Conservation (phyloP, 768 basidiomycete genomes). For the Tephrocybe sp. region DNA sequence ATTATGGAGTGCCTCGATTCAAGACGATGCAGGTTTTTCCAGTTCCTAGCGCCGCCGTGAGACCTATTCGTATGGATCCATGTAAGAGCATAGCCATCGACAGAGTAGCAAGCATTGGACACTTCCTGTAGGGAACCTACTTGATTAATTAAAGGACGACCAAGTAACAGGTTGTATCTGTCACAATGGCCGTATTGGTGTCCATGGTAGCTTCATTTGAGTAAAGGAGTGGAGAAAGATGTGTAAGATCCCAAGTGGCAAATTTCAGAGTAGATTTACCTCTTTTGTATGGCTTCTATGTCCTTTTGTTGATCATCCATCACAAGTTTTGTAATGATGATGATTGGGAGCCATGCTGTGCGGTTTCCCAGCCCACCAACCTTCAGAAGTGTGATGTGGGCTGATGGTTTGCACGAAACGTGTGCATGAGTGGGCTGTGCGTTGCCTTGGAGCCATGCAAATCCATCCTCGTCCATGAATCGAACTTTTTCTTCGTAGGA, state of each 20-base stretch:
- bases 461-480: background rate
- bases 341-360: conserved; percentile 13
- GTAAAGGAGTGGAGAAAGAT: conserved; percentile 2
- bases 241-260: background rate
- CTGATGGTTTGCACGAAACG: conserved; percentile 8
- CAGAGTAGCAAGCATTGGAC: background rate
- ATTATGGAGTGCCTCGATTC: no score
- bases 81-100: background rate
- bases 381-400: conserved; percentile 12
- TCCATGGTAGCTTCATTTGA: background rate
- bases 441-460: conserved; percentile 13
- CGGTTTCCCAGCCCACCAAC: conserved; percentile 22
- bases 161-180: conserved; percentile 3
- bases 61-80: background rate
- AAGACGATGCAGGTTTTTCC: no score
- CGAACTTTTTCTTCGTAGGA: background rate
- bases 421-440: conserved; percentile 8
- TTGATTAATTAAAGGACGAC: conserved; percentile 17
- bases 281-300: conserved; percentile 4
- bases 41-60: background rate
- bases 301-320: conserved; percentile 12
- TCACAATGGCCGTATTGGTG: conserved; percentile 5
- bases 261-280: conserved; percentile 9
- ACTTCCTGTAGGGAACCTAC: conserved; percentile 1
- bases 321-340: conserved; percentile 4